Evolutionary conservation across 2,329 filamentous ascomycete species (phyloP), one percentile per base, ranked within the genome.

Genomic region (Rugonectria rugulosa): DNA sequence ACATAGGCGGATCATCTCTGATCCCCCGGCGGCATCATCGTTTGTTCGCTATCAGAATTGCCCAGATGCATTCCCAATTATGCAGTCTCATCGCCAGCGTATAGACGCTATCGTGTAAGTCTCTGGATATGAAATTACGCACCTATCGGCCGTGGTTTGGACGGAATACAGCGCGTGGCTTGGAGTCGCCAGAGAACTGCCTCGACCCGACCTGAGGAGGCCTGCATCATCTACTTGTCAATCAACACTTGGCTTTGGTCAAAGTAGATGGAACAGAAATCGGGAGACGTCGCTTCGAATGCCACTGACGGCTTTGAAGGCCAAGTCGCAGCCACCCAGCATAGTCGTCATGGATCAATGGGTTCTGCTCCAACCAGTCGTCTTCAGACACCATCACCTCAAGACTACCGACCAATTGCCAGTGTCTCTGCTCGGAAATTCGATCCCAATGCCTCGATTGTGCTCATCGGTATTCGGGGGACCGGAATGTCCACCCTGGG

Each of bases 401-500:
- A 52, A 12, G 32, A 45, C 4, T 52, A 52, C 20, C 49, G 26
- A 5, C 49, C 49, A 3, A 45, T 32, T 20, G 36, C n/a, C 32
- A 38, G 24, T 14, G 11, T 17, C 14, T 12, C 17, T 5, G 21
- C 41, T 0, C 32, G 48, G 3, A 44, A 40, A 15, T 43, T 46
- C 23, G 23, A 53, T 31, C 23, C 43, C 5, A 40, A 51, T 17
- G 56, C 51, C 6, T 58, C 56, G 12, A 52, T 58, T 6, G 51
- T 44, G 3, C 23, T 58, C 10, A 46, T 58, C 27, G 56, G 56
- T 7, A 81, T 86, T 42, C 79, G 83, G 24, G 85, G 86, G 9
- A 82, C 83, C 5, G 86, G 86, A 3, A 88, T 88, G 65, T 83
- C 84, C n/a, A 87, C 82, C 27, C 72, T 88, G 14, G 86, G 82